phyloP scores from a whole-genome alignment of 495 filamentous ascomycete species.

The Xylaria palmicola region DNA sequence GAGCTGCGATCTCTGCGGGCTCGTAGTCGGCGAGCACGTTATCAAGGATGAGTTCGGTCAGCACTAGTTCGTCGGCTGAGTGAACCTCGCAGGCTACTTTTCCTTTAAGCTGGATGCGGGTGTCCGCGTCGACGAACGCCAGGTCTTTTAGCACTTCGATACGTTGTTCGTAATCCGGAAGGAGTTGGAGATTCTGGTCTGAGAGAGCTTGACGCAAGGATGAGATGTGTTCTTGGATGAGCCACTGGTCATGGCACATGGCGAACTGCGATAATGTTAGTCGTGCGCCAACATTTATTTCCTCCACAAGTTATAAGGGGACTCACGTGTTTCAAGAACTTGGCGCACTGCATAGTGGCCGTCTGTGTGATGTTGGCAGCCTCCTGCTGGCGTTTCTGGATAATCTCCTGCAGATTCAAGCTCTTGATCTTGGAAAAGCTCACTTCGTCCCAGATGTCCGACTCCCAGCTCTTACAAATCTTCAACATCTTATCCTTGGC shows the following conservation, averaged over 20 bases:
- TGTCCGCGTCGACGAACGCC: constrained; percentile 80
- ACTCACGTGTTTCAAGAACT: constrained; percentile 84
- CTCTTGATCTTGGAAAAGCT: constrained; percentile 80
- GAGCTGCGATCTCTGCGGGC: constrained; percentile 92
- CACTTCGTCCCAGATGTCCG: constrained; percentile 77
- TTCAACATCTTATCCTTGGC: constrained; percentile 62
- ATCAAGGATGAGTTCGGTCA: constrained; percentile 93
- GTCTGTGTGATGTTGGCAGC: constrained; percentile 56
- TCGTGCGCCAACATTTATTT: background rate
- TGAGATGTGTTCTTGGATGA: constrained; percentile 85
- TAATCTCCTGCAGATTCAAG: constrained; percentile 68
- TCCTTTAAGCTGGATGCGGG: constrained; percentile 88
- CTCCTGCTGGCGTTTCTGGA: constrained; percentile 64
- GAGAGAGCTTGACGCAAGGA: constrained; percentile 84
- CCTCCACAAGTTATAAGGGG: no score
- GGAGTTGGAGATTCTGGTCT: constrained; percentile 91
- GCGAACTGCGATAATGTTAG: constrained; percentile 57
- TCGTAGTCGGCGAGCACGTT: constrained; percentile 95
- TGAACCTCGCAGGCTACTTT: constrained; percentile 99
- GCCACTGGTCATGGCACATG: constrained; percentile 93
- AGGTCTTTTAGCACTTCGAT: constrained; percentile 88
- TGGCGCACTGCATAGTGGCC: constrained; percentile 62
- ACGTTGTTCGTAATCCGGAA: constrained; percentile 97
- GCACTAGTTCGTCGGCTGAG: constrained; percentile 94
- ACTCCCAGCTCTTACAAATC: constrained; percentile 67